These are phyloP conservation scores for Acacia melanoxylon DNA, from an alignment of 306 rosid genomes.

Conservation along the genomic window DNA sequence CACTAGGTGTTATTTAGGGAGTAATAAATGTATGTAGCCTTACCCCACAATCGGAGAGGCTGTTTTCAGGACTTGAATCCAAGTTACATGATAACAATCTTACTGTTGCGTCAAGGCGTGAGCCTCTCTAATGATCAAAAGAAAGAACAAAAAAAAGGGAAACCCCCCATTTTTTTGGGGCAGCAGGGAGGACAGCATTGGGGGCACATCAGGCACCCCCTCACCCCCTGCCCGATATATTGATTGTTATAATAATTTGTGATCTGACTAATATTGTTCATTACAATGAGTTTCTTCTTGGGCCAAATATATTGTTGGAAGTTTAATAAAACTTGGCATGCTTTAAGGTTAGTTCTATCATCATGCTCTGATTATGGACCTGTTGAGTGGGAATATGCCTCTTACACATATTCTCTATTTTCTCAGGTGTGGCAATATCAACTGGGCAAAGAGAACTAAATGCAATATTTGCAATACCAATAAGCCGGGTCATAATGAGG, in stretches of 20 bases:
- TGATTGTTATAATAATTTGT: slow-evolving; percentile 13
- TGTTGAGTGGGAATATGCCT: slow-evolving; percentile 1
- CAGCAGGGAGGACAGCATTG: too few relatives aligned
- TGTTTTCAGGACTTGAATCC: too few relatives aligned
- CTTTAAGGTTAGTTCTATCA: slow-evolving; percentile 11
- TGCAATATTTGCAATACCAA: slow-evolving; percentile 99
- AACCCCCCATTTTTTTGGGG: too few relatives aligned
- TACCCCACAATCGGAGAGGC: too few relatives aligned
- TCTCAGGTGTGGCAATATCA: slow-evolving; percentile 94
- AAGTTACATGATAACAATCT: too few relatives aligned
- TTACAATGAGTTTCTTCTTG: slow-evolving; percentile 3
- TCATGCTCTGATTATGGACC: background rate
- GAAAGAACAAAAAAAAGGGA: too few relatives aligned
- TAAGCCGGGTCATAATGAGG: slow-evolving; percentile 92
- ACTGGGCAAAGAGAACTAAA: slow-evolving; percentile 96
- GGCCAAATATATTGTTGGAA: slow-evolving; percentile 5
- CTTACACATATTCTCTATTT: background rate
- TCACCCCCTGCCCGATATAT: background rate
- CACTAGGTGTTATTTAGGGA: too few relatives aligned
- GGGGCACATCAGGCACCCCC: too few relatives aligned
- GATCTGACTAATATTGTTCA: background rate
- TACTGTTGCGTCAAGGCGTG: too few relatives aligned
- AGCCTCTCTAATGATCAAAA: too few relatives aligned
- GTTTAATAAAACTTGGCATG: slow-evolving; percentile 11
- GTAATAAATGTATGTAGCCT: too few relatives aligned